Base-by-base conservation (phyloP, 1,139 yeast genomes). In the Candida glucosophila region DNA sequence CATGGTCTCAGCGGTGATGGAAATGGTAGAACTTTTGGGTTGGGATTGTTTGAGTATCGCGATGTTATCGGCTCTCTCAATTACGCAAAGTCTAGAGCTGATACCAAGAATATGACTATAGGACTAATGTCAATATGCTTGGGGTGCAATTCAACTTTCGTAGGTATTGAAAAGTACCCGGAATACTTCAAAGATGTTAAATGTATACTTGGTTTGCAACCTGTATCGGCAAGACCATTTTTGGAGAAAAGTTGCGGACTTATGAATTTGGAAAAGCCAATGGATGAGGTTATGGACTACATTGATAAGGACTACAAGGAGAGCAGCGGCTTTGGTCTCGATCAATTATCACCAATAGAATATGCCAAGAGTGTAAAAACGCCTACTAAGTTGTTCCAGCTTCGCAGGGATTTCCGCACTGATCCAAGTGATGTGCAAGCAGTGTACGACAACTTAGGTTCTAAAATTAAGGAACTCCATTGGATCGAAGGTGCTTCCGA, bases 401-500 rank as follows among this genome's bases (percentile, higher is more conserved):
- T 29, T 9, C 21, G 22, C 10, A 9, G 14, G n/a, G 33, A 29
- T 23, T 24, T 9, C 21, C 25, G 25, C 13, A 21, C 28, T 11
- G 22, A 28, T 15, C 17, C 14, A 9, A 10, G 11, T 6, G 33
- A 27, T 28, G 31, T 28, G 8, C 29, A 24, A 24, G 12, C n/a
- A 7, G 28, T 29, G 14, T 29, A 19, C 20, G 29, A 29, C 13
- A 15, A 8, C 6, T 15, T 29, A 7, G 17, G 14, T 11, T 24
- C 26, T 4, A 25, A 24, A n/a, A 29, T 24, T 6, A 29, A 29
- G 26, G 31, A 29, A 17, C 21, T 29, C 7, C 15, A 22, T 13
- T 29, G 33, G 33, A 26, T 29, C 16, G 31, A 29, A 18, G 29
- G 22, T 6, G 12, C 27, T 6, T 12, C 18, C 12, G 29, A 29